A percentile compares a stretch with the other conserved stretches of the same genome.
These are phyloP conservation scores for Neonectria neomacrospora DNA, from an alignment of 2,329 filamentous ascomycete species.

Conservation along the genomic window DNA sequence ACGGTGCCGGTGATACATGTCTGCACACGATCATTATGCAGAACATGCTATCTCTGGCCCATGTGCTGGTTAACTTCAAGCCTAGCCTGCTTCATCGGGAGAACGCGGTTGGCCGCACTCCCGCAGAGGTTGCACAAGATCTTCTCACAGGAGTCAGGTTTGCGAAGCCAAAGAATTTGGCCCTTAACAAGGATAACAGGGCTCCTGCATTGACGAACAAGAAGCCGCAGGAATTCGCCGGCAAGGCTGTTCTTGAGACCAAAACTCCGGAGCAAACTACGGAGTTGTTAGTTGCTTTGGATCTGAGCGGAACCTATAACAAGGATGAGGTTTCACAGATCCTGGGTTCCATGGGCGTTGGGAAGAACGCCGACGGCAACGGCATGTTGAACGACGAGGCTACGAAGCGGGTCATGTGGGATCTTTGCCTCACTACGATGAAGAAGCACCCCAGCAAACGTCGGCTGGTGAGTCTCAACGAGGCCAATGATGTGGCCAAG, in stretches of 20 bases:
- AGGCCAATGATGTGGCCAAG: conserved; percentile 69
- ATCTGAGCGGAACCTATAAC: conserved; percentile 47
- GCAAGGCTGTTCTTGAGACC: conserved; percentile 22
- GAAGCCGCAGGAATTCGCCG: conserved; percentile 28
- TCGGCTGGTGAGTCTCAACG: conserved; percentile 63
- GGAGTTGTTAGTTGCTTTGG: conserved; percentile 36
- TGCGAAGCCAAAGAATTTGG: conserved; percentile 31
- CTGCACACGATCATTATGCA: conserved; percentile 67
- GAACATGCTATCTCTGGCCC: conserved; percentile 50
- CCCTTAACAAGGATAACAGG: conserved; percentile 10
- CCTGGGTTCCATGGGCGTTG: conserved; percentile 42
- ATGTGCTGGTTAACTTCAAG: conserved; percentile 63
- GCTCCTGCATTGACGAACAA: conserved; percentile 8
- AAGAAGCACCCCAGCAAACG: conserved; percentile 52
- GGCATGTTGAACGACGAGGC: conserved; percentile 19
- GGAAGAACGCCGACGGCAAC: conserved; percentile 23
- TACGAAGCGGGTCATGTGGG: conserved; percentile 46
- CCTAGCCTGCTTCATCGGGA: conserved; percentile 74
- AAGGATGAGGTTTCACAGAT: conserved; percentile 41
- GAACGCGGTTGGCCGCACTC: conserved; percentile 80
- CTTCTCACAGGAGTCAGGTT: conserved; percentile 56
- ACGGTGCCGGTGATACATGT: conserved; percentile 72
- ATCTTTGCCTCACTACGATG: conserved; percentile 49
- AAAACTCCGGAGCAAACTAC: conserved; percentile 34
- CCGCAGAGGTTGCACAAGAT: conserved; percentile 74